phyloP scores from a whole-genome alignment of 257 asterid genomes.

The Echium plantagineum region DNA sequence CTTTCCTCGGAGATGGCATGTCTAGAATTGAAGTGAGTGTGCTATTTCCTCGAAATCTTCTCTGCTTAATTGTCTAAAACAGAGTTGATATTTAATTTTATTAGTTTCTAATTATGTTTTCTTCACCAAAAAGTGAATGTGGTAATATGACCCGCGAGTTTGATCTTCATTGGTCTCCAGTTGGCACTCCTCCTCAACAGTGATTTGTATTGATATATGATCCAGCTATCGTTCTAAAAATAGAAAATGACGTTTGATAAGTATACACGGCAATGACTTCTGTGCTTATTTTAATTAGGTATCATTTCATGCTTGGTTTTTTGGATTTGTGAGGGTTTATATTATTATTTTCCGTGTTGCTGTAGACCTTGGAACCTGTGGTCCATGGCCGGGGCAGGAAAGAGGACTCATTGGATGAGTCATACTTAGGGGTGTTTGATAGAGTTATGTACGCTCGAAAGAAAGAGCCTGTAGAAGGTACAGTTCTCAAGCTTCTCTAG shows the following conservation, averaged over 20 bases:
- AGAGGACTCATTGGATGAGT: conserved; percentile 67
- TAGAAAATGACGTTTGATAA: neutral
- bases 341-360: conserved; percentile 4
- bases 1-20: conserved; percentile 98
- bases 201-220: too few relatives aligned
- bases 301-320: neutral
- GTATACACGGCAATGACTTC: neutral
- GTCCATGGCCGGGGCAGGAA: conserved; percentile 97
- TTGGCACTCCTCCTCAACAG: too few relatives aligned
- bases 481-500: conserved; percentile 4
- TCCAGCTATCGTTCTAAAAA: neutral
- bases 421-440: conserved; percentile 81
- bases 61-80: too few relatives aligned
- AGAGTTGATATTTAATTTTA: neutral
- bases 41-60: neutral
- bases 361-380: conserved; percentile 64
- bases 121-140: neutral
- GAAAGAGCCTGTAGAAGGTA: conserved; percentile 82
- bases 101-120: neutral
- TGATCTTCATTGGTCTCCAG: too few relatives aligned
- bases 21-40: conserved; percentile 72
- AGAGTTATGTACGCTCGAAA: conserved; percentile 83
- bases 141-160: neutral
- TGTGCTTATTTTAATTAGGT: neutral
- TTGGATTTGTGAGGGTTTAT: neutral